Evolutionary conservation across 2,329 filamentous ascomycete genomes (phyloP).

Genomic region (Penicillium italicum): DNA sequence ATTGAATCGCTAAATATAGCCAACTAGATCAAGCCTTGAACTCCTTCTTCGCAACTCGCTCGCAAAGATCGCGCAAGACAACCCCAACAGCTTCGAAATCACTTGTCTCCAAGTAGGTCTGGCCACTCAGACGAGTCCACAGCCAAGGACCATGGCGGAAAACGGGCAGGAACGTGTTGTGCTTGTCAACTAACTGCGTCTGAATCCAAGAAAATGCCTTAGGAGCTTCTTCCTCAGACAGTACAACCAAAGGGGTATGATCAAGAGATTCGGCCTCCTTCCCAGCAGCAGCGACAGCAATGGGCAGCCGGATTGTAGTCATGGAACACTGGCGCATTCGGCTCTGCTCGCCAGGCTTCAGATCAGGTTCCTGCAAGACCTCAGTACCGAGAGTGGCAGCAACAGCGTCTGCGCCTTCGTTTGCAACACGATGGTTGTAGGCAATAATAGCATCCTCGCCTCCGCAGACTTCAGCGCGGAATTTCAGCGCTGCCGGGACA

Average conservation of each 20-base stretch:
- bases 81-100: constrained; percentile 72
- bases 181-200: constrained; percentile 53
- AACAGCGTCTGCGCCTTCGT: constrained; percentile 58
- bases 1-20: not conserved
- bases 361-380: constrained; percentile 57
- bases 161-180: constrained; percentile 68
- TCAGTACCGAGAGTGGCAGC: constrained; percentile 65
- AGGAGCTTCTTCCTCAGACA: constrained; percentile 41
- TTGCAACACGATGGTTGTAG: constrained; percentile 63
- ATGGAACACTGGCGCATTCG: constrained; percentile 63
- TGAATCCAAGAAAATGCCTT: constrained; percentile 58
- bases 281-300: constrained; percentile 41
- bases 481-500: constrained; percentile 67
- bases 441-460: constrained; percentile 67
- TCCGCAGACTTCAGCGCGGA: constrained; percentile 64
- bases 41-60: constrained; percentile 49
- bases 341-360: constrained; percentile 27
- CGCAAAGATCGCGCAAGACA: constrained; percentile 57
- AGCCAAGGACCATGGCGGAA: constrained; percentile 59
- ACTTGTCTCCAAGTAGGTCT: constrained; percentile 74
- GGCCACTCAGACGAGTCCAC: constrained; percentile 73
- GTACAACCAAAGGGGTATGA: constrained; percentile 11
- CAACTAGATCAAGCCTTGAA: constrained; percentile 2
- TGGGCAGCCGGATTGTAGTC: constrained; percentile 69
- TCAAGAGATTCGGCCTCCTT: not conserved